Base-by-base conservation (phyloP, 2,329 filamentous ascomycete species). In the Phialophora verrucosa region DNA sequence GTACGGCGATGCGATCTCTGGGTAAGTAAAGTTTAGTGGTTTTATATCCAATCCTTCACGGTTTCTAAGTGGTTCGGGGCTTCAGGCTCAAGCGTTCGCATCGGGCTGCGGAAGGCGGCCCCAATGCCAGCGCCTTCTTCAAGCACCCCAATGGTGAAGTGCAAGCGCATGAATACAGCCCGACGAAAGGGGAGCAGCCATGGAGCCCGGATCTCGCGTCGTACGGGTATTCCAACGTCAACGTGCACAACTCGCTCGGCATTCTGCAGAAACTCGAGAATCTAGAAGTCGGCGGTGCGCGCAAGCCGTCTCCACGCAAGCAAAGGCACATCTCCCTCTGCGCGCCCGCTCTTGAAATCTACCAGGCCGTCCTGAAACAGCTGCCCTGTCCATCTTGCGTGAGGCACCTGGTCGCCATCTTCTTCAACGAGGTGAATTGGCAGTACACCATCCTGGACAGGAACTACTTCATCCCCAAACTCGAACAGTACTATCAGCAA, bases 341-440 rank as follows among this genome's bases (percentile, higher is more conserved):
- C 38, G 47, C 23, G 17, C 23, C 49, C 11, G 50, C 62, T 12
- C 54, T 54, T 29, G 62, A 64, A 12, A 64, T 47, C 23, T 64
- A 64, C 62, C 53, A 49, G 14, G n/a, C 62, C 20, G 49, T 64
- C 20, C 50, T 64, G 29, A 59, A 55, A 54, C 56, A 44, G 11
- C 25, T 64, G 42, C 62, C 62, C 17, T 64, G 62, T 55, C 57
- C 38, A 2, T 32, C 49, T 14, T 64, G 62, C 51, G 62, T 64
- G 17, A 35, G 50, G 25, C 31, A 64, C 32, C 49, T 64, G 2
- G 62, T 64, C 23, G 25, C 53, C 3, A 47, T 60, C 35, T 64
- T 64, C 42, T 64, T 64, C 49, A 42, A 53, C 47, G 62, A 64
- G 27, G 56, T 64, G 27, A 64, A 64, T 31, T 64, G 62, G 62